A percentile compares a stretch with the other conserved stretches of the same genome.
These are phyloP conservation scores for Fusarium annulatum DNA, from an alignment of 2,329 filamentous ascomycete genomes.

Conservation along the genomic window DNA sequence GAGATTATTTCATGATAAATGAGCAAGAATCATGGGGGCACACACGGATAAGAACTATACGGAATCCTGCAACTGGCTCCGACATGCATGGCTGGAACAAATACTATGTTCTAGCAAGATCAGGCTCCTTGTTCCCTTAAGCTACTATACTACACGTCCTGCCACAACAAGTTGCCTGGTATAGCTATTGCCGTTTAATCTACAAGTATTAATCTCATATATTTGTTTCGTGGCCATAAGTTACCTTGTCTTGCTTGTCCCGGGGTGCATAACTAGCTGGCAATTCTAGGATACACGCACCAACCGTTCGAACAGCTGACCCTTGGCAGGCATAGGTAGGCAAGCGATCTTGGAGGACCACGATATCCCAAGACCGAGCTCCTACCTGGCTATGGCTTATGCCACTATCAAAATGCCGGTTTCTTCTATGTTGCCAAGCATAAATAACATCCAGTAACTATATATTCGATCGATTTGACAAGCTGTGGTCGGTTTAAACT, in stretches of 20 bases:
- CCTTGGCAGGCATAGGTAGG: conserved; percentile 5
- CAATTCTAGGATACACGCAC: conserved; percentile 6
- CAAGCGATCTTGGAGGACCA: conserved; percentile 3
- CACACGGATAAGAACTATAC: not conserved
- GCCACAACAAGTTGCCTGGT: not conserved
- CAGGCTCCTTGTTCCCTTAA: not conserved
- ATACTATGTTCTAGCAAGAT: not conserved
- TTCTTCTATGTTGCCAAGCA: not conserved
- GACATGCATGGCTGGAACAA: not conserved
- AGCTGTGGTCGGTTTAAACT: not conserved
- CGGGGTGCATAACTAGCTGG: conserved; percentile 5
- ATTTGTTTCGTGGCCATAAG: conserved; percentile 1
- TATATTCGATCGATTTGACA: not conserved
- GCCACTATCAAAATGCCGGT: not conserved
- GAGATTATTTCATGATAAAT: not conserved
- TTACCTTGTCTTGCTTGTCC: conserved; percentile 1
- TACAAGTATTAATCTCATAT: not conserved
- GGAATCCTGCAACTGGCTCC: not conserved
- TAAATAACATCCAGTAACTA: not conserved
- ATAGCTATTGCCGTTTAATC: not conserved
- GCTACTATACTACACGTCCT: not conserved
- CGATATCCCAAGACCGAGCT: not conserved
- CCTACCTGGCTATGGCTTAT: not conserved
- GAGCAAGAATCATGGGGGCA: not conserved
- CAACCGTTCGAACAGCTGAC: conserved; percentile 1